Conservation (phyloP, 257 asterid genomes). For the Solanum okadae region DNA sequence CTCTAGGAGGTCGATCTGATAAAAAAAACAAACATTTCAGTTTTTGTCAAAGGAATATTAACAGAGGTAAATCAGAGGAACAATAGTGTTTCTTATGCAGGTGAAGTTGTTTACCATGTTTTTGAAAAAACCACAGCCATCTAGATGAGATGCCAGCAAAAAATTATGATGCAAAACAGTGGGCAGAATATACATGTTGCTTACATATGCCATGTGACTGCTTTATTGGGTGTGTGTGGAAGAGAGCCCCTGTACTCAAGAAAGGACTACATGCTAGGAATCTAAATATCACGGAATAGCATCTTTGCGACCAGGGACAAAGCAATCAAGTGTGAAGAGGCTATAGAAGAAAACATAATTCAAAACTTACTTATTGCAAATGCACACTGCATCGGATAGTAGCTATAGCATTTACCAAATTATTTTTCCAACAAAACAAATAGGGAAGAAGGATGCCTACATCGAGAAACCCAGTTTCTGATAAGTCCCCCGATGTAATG, state of each 20-base stretch:
- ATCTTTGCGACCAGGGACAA: background rate
- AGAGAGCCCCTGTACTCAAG: background rate
- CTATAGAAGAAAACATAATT: background rate
- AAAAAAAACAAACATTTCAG: background rate
- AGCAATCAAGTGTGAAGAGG: background rate
- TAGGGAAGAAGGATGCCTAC: background rate
- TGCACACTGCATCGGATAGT: background rate
- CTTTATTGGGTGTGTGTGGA: background rate
- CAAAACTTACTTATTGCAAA: background rate
- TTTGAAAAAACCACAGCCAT: background rate
- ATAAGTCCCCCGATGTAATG: background rate
- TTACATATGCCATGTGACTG: background rate
- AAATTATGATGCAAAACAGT: background rate
- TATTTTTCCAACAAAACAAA: background rate
- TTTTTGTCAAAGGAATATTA: background rate
- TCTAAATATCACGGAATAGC: background rate
- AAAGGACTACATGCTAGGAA: background rate
- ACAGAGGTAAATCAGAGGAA: background rate
- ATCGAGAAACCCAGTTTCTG: background rate
- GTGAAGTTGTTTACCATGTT: background rate
- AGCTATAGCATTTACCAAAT: background rate
- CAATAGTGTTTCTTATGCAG: background rate
- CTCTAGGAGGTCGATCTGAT: constrained; percentile 92
- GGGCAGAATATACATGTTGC: background rate
- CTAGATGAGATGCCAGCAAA: background rate